Evolutionary conservation across 495 filamentous ascomycete genomes (phyloP).

Genomic region (Chaetomium fimeti): DNA sequence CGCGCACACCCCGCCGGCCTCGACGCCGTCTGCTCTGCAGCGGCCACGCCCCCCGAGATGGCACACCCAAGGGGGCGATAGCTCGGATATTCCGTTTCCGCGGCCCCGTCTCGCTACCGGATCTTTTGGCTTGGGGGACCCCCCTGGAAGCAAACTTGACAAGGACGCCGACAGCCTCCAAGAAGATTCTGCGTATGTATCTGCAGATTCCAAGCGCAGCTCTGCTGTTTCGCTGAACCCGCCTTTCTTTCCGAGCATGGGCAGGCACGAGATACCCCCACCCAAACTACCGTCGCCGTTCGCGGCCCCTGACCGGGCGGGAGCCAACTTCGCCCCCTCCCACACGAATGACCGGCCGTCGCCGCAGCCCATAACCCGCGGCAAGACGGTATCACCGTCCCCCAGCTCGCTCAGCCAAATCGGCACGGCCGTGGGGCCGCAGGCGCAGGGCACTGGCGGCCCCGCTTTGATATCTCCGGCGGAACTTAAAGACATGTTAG

Average conservation of each 20-base stretch:
- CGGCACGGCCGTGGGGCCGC: conserved; percentile 43
- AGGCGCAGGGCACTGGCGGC: conserved; percentile 43
- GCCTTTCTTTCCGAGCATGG: conserved; percentile 36
- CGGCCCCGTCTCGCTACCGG: conserved; percentile 22
- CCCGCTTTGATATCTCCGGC: conserved; percentile 61
- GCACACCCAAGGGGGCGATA: conserved; percentile 43
- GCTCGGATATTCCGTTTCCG: conserved; percentile 32
- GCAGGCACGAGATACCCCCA: conserved; percentile 27
- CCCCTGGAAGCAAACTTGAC: conserved; percentile 24
- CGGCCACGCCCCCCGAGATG: conserved; percentile 43
- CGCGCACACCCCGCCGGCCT: conserved; percentile 25
- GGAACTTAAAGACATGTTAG: conserved; percentile 66
- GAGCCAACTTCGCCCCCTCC: conserved; percentile 36
- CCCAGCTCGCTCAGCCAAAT: conserved; percentile 8
- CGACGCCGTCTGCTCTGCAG: conserved; percentile 36
- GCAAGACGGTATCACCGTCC: conserved; percentile 33
- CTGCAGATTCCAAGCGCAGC: conserved; percentile 49
- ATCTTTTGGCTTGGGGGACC: conserved; percentile 16
- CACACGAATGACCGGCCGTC: conserved; percentile 50
- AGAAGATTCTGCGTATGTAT: conserved; percentile 48
- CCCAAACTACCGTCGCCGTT: conserved; percentile 40
- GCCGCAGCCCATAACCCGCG: conserved; percentile 49
- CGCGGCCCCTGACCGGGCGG: conserved; percentile 31
- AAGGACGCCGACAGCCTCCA: conserved; percentile 37
- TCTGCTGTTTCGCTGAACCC: conserved; percentile 45